Base-by-base conservation (phyloP, 441 rosid genomes). In the Sinapis alba region DNA sequence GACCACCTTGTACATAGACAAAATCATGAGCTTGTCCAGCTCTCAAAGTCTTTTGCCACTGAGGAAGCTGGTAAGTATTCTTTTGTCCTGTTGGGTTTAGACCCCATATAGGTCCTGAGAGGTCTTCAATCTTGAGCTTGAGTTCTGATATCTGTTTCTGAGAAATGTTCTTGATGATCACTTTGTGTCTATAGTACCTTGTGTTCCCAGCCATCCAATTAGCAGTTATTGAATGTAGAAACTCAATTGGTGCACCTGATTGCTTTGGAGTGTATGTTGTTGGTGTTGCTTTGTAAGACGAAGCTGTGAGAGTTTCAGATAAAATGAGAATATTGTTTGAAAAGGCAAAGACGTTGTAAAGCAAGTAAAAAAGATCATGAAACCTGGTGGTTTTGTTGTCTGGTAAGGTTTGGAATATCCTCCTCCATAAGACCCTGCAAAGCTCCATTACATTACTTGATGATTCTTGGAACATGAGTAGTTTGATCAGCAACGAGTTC, bases 1-100 rank as follows among this genome's bases (percentile, higher is more conserved):
- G 94, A 1, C 94, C 90, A 2, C 85, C 96, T 75, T 94, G 97
- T 7, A 89, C 78, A 11, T 93, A 91, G 53, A 88, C 86, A 20
- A 89, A 91, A 8, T 47, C 79, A 72, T 65, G 78, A 20, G 81
- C 86, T 3, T 84, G 79, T 19, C 85, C 86, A 1, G 92, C 87
- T 27, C 66, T 69, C 24, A 94, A 62, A 28, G 73, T 84, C 20
- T 76, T 81, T 1, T 77, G 80, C 88, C 84, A 76, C 21, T 18
- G 68, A 32, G 97, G 96, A 61, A 91, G 88, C 76, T 74, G 73
- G 13, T 88, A 90, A 3, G 68, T 80, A 78, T 80, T 83, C 83
- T 84, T 84, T 9, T 81, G 80, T 1, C 78, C 69, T 24, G 88
- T 78, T 34, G 86, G 86, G 67, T 70, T 34, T 16, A 90, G 84